Base-by-base conservation (phyloP, 2,329 filamentous ascomycete species). In the Amesomyces nigricolor region DNA sequence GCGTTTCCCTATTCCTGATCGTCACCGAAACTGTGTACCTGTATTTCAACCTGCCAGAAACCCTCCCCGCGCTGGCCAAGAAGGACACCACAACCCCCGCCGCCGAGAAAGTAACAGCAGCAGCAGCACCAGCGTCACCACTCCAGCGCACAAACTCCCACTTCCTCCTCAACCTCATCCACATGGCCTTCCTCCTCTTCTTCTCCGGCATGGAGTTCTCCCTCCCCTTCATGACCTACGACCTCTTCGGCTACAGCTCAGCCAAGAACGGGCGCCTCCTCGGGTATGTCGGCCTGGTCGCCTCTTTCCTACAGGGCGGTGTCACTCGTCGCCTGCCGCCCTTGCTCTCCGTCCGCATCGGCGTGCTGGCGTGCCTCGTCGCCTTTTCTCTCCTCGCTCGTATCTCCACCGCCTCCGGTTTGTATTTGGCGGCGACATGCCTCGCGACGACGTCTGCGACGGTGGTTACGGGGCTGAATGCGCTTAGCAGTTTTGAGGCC, bases 181-280 rank as follows among this genome's bases (percentile, higher is more conserved):
- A 99, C 71, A 87, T 97, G 66, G 74, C 86, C 46, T 99, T 99
- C 71, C 84, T 99, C 57, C 83, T 99, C 11, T 96, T 96, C 73
- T 99, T 99, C 73, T 96, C 90, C 2, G 94, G 94, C 58, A 92
- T 99, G 87, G 94, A 99, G 69, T 97, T 96, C 71, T 96, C 91
- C 0, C 80, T 99, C 3, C 91, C 94, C 0, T 99, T 99, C 70
- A 91, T 99, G 83, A 97, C 92, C 0, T 95, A 94, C 65, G 92
- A 96, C 51, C 81, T 99, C 44, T 97, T 97, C 70, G 81, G 81
- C 8, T 95, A 94, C 68, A 82, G 79, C 10, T 87, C 91, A 0
- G 81, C 84, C 43, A 81, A 89, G 51, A 95, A 95, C 62, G 94
- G 94, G 14, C 83, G 85, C 10, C 78, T 99, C 2, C 83, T 99